These are phyloP conservation scores for Lachancea kluyveri DNA, from an alignment of 805 yeast genomes.

Conservation along the genomic window DNA sequence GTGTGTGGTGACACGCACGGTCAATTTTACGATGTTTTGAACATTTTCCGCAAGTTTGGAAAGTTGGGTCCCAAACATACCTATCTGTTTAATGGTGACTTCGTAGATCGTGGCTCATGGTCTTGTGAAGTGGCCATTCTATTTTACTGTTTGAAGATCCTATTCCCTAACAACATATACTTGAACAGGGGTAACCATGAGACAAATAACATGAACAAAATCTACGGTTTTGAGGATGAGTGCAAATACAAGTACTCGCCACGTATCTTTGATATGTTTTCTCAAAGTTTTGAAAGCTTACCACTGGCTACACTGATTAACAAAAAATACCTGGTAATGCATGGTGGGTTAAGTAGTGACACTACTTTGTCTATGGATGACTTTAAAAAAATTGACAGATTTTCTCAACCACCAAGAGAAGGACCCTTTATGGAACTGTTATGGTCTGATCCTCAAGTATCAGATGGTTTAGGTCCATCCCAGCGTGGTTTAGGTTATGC, in stretches of 20 bases:
- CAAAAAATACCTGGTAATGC: slow-evolving; percentile 78
- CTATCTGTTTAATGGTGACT: slow-evolving; percentile 92
- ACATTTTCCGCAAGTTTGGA: slow-evolving; percentile 73
- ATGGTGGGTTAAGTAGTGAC: slow-evolving; percentile 88
- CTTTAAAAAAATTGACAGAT: slow-evolving; percentile 64
- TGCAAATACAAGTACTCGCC: slow-evolving; percentile 85
- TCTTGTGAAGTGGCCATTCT: slow-evolving; percentile 91
- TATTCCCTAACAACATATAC: slow-evolving; percentile 63
- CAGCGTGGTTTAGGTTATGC: slow-evolving; percentile 95
- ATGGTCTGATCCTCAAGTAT: slow-evolving; percentile 94
- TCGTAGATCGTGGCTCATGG: slow-evolving; percentile 98
- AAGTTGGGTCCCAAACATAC: slow-evolving; percentile 54
- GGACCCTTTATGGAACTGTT: slow-evolving; percentile 94
- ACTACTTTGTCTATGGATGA: slow-evolving; percentile 68
- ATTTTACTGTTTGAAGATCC: slow-evolving; percentile 67
- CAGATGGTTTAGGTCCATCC: slow-evolving; percentile 74
- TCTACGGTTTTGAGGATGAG: slow-evolving; percentile 95
- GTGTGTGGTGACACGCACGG: slow-evolving; percentile 99
- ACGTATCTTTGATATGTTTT: slow-evolving; percentile 71
- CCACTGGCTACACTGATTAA: slow-evolving; percentile 85
- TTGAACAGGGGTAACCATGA: slow-evolving; percentile 96
- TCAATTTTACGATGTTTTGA: slow-evolving; percentile 84
- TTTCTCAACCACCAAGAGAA: slow-evolving; percentile 81
- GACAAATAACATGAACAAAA: slow-evolving; percentile 92
- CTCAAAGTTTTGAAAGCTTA: slow-evolving; percentile 77